Conservation (phyloP, 176 grass and related monocot species). For the Cocos nucifera region DNA sequence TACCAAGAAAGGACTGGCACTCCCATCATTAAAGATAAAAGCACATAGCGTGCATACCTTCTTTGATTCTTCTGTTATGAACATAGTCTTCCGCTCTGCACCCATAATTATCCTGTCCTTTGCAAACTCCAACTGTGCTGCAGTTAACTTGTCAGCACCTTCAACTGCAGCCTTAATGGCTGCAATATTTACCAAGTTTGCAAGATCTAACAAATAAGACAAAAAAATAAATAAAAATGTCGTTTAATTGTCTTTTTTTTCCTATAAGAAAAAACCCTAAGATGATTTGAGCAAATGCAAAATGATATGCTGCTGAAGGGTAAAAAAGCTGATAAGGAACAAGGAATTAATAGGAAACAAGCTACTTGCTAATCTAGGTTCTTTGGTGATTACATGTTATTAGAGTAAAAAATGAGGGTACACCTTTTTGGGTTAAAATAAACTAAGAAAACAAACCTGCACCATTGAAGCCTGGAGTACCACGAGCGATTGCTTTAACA, state of each 20-base stretch:
- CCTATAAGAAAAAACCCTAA: no score
- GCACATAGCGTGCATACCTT: conserved; percentile 34
- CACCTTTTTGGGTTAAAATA: no score
- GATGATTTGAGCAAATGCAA: no score
- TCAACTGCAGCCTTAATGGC: conserved; percentile 98
- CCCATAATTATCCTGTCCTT: conserved; percentile 99
- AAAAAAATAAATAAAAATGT: background rate
- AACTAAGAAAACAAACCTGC: conserved; percentile 44
- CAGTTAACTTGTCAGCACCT: conserved; percentile 70
- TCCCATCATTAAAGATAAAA: no score
- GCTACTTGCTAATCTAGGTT: no score
- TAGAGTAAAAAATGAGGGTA: no score
- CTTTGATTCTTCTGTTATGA: conserved; percentile 83
- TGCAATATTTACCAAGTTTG: conserved; percentile 95
- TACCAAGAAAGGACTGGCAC: no score
- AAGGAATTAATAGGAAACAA: no score
- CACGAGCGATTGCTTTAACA: conserved; percentile 71
- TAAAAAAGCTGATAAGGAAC: no score
- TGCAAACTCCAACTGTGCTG: conserved; percentile 78
- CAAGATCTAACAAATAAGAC: conserved; percentile 50
- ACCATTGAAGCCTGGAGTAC: conserved; percentile 96
- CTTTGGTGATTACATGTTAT: no score
- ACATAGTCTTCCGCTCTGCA: conserved; percentile 95
- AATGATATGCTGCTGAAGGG: no score
- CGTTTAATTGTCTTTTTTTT: no score